phyloP scores from a whole-genome alignment of 495 filamentous ascomycete genomes.

The Hypoxylon perforatum region DNA sequence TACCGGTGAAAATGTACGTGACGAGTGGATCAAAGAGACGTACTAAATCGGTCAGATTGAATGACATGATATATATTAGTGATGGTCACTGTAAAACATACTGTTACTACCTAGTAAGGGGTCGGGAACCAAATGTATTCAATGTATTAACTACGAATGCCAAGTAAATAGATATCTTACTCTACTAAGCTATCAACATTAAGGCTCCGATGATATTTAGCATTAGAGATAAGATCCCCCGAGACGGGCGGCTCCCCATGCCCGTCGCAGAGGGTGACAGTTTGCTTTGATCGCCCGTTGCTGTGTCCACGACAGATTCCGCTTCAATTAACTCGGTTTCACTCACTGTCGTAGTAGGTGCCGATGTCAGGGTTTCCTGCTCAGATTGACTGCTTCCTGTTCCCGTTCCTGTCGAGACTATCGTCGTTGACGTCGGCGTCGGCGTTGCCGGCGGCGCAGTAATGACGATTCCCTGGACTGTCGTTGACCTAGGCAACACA shows the following conservation, averaged over 20 bases:
- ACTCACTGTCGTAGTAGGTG: background rate
- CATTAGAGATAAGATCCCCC: background rate
- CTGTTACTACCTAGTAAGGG: too few species aligned
- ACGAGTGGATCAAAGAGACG: too few species aligned
- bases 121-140: too few species aligned
- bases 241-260: background rate
- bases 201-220: slow-evolving; percentile 2
- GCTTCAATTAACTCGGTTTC: background rate
- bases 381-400: background rate
- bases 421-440: background rate
- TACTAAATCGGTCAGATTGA: too few species aligned
- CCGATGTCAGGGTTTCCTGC: slow-evolving; percentile 6
- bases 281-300: background rate
- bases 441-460: background rate
- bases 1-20: too few species aligned
- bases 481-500: slow-evolving; percentile 10
- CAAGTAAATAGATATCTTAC: background rate
- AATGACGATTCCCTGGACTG: background rate
- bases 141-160: background rate
- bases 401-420: background rate
- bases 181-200: background rate
- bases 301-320: background rate
- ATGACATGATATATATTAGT: too few species aligned
- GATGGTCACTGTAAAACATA: too few species aligned
- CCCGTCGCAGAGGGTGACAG: slow-evolving; percentile 4